These are phyloP conservation scores for Allomyces javanicus DNA, from an alignment of 192 early-diverging fungal genomes.

Conservation along the genomic window DNA sequence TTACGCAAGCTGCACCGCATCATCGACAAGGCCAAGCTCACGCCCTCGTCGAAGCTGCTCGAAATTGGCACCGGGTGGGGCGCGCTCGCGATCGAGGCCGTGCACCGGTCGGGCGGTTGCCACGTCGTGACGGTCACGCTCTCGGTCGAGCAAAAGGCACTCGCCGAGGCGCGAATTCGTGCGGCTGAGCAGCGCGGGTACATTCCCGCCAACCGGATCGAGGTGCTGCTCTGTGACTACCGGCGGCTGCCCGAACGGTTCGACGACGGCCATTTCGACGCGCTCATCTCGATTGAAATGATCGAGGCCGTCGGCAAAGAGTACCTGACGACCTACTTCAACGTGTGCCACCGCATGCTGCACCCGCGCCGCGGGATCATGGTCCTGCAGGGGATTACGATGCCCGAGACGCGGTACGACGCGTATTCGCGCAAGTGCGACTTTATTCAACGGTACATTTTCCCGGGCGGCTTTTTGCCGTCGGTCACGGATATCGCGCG, in stretches of 20 bases:
- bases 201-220: conserved; percentile 19
- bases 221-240: conserved; percentile 46
- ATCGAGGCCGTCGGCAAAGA: conserved; percentile 52
- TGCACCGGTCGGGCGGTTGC: conserved; percentile 26
- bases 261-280: conserved; percentile 35
- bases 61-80: conserved; percentile 63
- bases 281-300: conserved; percentile 52
- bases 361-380: conserved; percentile 30
- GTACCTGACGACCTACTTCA: conserved; percentile 42
- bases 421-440: conserved; percentile 33
- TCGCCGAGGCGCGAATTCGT: conserved; percentile 40
- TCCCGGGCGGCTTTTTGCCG: conserved; percentile 56
- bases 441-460: conserved; percentile 58
- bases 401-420: conserved; percentile 44
- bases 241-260: conserved; percentile 24
- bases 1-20: conserved; percentile 37
- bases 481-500: conserved; percentile 30
- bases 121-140: conserved; percentile 42
- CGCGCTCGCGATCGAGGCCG: conserved; percentile 41
- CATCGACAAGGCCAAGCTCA: conserved; percentile 29
- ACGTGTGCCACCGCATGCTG: conserved; percentile 30
- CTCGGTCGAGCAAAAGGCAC: conserved; percentile 37
- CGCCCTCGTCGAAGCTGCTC: conserved; percentile 33
- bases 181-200: conserved; percentile 15
- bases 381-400: conserved; percentile 44